Evolutionary conservation across 108 stramenopile species (phyloP).

Genomic region (Skeletonema potamos): DNA sequence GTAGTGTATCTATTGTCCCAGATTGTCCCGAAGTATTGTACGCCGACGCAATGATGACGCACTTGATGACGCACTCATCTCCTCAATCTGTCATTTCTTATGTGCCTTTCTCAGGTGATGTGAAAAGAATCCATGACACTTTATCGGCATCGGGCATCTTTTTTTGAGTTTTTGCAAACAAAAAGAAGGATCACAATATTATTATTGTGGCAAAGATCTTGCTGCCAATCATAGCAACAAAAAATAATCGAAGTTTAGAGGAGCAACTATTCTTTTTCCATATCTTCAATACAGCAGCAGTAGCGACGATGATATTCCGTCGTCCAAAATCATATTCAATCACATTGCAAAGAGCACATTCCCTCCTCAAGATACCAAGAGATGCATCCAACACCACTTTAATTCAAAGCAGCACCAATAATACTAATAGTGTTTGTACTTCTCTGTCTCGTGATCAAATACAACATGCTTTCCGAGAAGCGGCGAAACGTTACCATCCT

Average conservation of each 20-base stretch:
- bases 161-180: too few relatives aligned
- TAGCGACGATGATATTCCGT: constrained; percentile 27
- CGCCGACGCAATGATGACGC: too few relatives aligned
- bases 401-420: not conserved
- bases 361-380: constrained; percentile 20
- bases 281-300: constrained; percentile 23
- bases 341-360: constrained; percentile 16
- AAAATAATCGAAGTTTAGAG: not conserved
- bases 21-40: too few relatives aligned
- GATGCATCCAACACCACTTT: not conserved
- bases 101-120: too few relatives aligned
- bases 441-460: constrained; percentile 6
- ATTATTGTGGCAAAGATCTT: too few relatives aligned
- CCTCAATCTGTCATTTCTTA: too few relatives aligned
- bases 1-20: too few relatives aligned
- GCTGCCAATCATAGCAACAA: too few relatives aligned
- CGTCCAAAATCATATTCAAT: constrained; percentile 19
- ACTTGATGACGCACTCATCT: too few relatives aligned
- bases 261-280: not conserved
- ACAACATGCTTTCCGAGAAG: constrained; percentile 11
- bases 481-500: constrained; percentile 17
- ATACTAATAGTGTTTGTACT: not conserved
- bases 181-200: too few relatives aligned
- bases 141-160: too few relatives aligned
- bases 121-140: too few relatives aligned